Conservation (phyloP, 169 alveolate species). For the Neospora caninum region DNA sequence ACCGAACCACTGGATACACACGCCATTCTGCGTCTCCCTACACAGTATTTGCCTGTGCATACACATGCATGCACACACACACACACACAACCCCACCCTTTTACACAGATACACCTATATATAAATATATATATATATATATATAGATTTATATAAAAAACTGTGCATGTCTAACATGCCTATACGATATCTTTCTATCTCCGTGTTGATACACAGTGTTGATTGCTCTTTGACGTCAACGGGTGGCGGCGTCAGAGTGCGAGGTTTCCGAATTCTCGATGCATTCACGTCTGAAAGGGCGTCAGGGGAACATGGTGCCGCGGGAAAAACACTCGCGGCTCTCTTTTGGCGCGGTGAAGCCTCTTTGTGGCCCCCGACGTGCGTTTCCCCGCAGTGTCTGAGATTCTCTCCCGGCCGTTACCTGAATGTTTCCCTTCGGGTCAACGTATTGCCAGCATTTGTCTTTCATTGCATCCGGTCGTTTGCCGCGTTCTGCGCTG, state of each 20-base stretch:
- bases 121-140: neutral
- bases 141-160: neutral
- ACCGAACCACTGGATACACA: neutral
- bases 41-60: no score
- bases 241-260: no score
- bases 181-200: no score
- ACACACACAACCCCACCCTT: neutral
- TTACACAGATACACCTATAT: neutral
- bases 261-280: no score
- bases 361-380: no score
- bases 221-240: no score
- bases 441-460: constrained; percentile 79
- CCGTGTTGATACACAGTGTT: no score
- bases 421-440: constrained; percentile 78
- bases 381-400: no score
- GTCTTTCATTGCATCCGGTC: constrained; percentile 75
- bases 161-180: neutral
- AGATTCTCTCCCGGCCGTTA: neutral
- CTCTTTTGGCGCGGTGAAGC: no score
- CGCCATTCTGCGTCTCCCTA: neutral
- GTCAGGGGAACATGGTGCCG: no score
- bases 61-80: neutral
- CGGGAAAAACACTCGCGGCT: no score
- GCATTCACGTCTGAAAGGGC: no score
- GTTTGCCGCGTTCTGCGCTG: neutral